phyloP scores from a whole-genome alignment of 805 yeast species.

The Monosporozyma yasuniensis region DNA sequence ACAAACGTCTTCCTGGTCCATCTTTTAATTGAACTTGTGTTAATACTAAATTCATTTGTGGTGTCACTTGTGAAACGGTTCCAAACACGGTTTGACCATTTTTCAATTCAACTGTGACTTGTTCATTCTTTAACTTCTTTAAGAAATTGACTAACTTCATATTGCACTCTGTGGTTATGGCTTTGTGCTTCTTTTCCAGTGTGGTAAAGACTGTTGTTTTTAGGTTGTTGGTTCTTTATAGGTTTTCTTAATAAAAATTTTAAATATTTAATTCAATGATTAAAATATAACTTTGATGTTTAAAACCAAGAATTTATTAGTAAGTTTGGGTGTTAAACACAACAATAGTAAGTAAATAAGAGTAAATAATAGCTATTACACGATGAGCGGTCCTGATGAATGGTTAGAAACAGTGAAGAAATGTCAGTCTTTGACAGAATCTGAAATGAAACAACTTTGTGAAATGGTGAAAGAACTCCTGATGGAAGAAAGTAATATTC shows the following conservation, averaged over 20 bases:
- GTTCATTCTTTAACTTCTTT: slow-evolving; percentile 77
- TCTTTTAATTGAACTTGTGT: slow-evolving; percentile 74
- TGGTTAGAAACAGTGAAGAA: slow-evolving; percentile 93
- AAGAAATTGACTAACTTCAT: slow-evolving; percentile 43
- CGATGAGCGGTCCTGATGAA: slow-evolving; percentile 68
- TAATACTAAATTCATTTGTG: slow-evolving; percentile 81
- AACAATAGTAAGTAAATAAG: too few species aligned
- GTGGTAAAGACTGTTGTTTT: too few species aligned
- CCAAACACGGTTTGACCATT: slow-evolving; percentile 86
- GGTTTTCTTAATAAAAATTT: not conserved
- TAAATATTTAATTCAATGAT: not conserved
- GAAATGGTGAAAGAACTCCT: slow-evolving; percentile 88
- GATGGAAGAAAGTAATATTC: slow-evolving; percentile 94
- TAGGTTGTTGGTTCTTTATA: not conserved
- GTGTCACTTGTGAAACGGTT: slow-evolving; percentile 73
- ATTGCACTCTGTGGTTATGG: not conserved
- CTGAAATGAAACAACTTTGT: slow-evolving; percentile 93
- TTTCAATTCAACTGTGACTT: slow-evolving; percentile 83
- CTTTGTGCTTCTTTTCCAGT: too few species aligned
- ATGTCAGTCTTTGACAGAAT: slow-evolving; percentile 80
- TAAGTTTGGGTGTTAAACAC: too few species aligned
- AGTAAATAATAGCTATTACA: too few species aligned
- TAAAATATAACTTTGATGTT: not conserved
- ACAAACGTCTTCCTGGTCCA: slow-evolving; percentile 8
- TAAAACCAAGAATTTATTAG: not conserved